These are phyloP conservation scores for Brassica incana DNA, from an alignment of 345 rosid species.

Conservation along the genomic window DNA sequence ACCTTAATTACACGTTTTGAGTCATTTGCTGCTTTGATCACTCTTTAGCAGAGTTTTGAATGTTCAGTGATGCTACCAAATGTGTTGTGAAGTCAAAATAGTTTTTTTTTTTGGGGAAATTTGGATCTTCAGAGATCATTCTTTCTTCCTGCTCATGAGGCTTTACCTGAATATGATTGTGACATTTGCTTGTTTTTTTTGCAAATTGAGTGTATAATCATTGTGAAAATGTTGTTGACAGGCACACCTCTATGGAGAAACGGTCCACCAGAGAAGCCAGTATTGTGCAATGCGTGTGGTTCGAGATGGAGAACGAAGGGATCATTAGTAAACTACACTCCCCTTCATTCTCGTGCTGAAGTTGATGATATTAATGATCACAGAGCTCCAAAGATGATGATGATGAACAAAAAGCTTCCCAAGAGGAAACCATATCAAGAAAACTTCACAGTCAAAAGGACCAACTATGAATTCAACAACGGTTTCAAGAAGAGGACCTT, in stretches of 20 bases:
- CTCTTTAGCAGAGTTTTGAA: conserved; percentile 22
- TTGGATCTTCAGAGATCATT: conserved; percentile 17
- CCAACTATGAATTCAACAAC: conserved; percentile 47
- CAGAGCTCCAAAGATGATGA: conserved; percentile 45
- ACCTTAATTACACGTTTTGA: conserved; percentile 17
- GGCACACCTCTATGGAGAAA: conserved; percentile 72
- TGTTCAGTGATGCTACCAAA: conserved; percentile 10
- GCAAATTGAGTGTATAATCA: conserved; percentile 7
- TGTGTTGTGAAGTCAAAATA: background rate
- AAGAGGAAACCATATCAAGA: conserved; percentile 70
- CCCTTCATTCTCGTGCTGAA: conserved; percentile 57
- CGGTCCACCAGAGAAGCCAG: conserved; percentile 65
- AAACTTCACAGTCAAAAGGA: conserved; percentile 43
- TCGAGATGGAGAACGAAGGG: conserved; percentile 61
- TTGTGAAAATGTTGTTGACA: conserved; percentile 23
- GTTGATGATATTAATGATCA: conserved; percentile 62
- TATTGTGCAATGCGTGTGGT: conserved; percentile 75
- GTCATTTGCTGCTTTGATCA: conserved; percentile 26
- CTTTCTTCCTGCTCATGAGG: conserved; percentile 6
- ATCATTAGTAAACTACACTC: conserved; percentile 50
- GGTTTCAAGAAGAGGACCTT: conserved; percentile 57
- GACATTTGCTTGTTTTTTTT: conserved; percentile 1
- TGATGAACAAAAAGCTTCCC: conserved; percentile 53
- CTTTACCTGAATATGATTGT: background rate
- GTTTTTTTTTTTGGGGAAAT: background rate